Evolutionary conservation across 2,329 filamentous ascomycete species (phyloP), one percentile per base, ranked within the genome.

Genomic region (Monilinia fructigena): DNA sequence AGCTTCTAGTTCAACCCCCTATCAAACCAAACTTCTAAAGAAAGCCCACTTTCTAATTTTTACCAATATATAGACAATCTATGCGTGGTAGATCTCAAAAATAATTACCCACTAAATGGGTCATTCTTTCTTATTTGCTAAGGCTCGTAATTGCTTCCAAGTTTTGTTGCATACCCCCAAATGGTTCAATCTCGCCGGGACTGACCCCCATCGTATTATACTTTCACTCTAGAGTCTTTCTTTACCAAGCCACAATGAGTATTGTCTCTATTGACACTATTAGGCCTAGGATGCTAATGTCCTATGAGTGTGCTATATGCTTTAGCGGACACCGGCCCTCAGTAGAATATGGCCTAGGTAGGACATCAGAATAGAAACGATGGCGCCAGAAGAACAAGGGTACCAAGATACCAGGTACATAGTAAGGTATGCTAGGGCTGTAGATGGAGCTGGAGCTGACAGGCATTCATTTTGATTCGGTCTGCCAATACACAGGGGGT

Each of bases 391-490:
- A 66, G 62, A 54, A 40, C 61, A 71, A 69, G 69, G 72, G 68
- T 67, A 70, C 68, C 63, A 67, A 68, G 68, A 67, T 62, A 48
- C 56, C 50, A 66, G 64, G 64, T 38, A 55, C 35, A 55, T 53
- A 55, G 48, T 28, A 54, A 67, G 70, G 67, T 68, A 65, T 70
- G 66, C 70, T 69, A 74, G 72, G 72, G 71, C 72, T 74, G 70
- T 68, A 70, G 66, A 70, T 70, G 69, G 66, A 40, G 42, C 55
- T 70, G 62, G 68, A 70, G 71, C 69, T 73, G 72, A 74, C 72
- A 71, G 70, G 72, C 72, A 72, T 74, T 68, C 67, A 71, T 70
- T 60, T 69, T 71, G 70, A 69, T 68, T 68, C 72, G 68, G 68
- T 67, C 68, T 68, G 65, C 26, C 31, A 68, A 69, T 65, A 64